Evolutionary conservation across 2,329 filamentous ascomycete species (phyloP), one percentile per base, ranked within the genome.

Genomic region (Aspergillus ochraceus): DNA sequence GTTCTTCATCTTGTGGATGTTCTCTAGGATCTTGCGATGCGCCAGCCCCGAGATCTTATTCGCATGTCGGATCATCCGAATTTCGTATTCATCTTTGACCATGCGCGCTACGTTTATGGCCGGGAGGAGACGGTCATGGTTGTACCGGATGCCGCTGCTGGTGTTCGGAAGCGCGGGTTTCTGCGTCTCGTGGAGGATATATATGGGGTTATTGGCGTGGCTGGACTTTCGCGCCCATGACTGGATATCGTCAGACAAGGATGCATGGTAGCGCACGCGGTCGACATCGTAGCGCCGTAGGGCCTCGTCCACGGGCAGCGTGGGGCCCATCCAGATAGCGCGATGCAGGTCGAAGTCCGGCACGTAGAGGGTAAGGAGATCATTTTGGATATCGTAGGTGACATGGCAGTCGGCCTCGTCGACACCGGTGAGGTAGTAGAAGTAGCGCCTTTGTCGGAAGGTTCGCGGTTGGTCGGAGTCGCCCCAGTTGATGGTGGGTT

Each of bases 31-130:
- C 19, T 82, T 83, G 42, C 80, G 82, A 75, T 92, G 90, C 1
- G 87, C 90, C 20, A 83, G 79, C n/a, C 82, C 83, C 19, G 88
- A 90, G 62, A 93, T 82, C 54, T 83, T 78, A 74, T 92, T 92
- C 56, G 90, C 90, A 71, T 88, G 87, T 66, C 83, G 84, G 62
- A 91, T 89, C 71, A 92, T 81, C 32, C 87, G 88, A 59, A 92
- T 81, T 77, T 93, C 90, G 70, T 88, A 90, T 53, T 87, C 85
- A 66, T 91, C 88, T 77, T 93, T 93, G 74, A 90, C 77, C 1
- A 88, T 88, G 47, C 90, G 85, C 58, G 83, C 83, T 57, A 85
- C 81, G 70, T 92, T 86, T 68, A 92, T 89, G 39, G 89, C 88
- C 6, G 71, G 71, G 26, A 71, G 47, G 9, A 79, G 70, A 22